Conservation (phyloP, 805 yeast species). For the Clavispora vitiphila region DNA sequence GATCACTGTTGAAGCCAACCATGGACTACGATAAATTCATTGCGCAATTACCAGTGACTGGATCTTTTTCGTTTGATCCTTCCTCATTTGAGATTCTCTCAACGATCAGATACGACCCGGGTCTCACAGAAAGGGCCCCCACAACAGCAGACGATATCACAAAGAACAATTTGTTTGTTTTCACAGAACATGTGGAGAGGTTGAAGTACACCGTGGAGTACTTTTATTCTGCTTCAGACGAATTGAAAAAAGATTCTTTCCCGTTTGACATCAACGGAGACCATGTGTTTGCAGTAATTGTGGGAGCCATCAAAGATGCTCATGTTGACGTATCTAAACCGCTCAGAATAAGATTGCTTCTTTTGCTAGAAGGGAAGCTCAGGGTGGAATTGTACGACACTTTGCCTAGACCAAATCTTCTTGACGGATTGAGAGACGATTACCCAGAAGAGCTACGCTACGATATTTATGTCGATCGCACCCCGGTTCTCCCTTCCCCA, state of each 20-base stretch:
- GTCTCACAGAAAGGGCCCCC: slow-evolving; percentile 29
- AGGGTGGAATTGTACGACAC: slow-evolving; percentile 30
- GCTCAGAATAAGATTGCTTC: slow-evolving; percentile 30
- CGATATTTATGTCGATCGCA: slow-evolving; percentile 58
- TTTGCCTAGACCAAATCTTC: slow-evolving; percentile 20
- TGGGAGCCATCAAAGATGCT: slow-evolving; percentile 22
- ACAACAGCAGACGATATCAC: slow-evolving; percentile 20
- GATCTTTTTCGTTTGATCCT: slow-evolving; percentile 2
- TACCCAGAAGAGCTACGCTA: slow-evolving; percentile 30
- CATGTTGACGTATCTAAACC: slow-evolving; percentile 20
- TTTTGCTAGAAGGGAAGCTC: slow-evolving; percentile 24
- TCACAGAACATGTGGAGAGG: slow-evolving; percentile 61
- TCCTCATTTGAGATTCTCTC: slow-evolving; percentile 49
- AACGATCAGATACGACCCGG: slow-evolving; percentile 74
- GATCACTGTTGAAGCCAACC: no score
- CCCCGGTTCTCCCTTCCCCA: slow-evolving; percentile 53
- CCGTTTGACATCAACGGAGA: slow-evolving; percentile 36
- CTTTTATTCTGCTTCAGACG: slow-evolving; percentile 29
- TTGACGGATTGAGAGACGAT: slow-evolving; percentile 22
- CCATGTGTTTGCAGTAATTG: slow-evolving; percentile 32
- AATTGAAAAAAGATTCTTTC: not conserved
- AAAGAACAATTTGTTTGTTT: slow-evolving; percentile 48
- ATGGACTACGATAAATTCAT: slow-evolving; percentile 1
- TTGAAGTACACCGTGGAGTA: slow-evolving; percentile 48
- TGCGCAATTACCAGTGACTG: not conserved